Evolutionary conservation across 257 asterid genomes (phyloP), one percentile per base, ranked within the genome.

Genomic region (Ligustrum vulgare): DNA sequence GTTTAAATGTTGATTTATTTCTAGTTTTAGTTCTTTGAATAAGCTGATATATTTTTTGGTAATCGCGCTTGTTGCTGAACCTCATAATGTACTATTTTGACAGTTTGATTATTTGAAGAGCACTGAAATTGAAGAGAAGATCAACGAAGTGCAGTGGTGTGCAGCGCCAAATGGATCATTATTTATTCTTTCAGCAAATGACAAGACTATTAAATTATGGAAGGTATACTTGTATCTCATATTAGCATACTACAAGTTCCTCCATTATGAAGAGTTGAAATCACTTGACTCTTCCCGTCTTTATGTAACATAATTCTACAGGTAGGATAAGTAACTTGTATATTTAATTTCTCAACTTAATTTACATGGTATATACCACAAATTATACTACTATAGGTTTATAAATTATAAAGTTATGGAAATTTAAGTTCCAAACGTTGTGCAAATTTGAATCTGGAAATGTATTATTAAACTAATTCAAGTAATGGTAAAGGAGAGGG

Each of bases 61-160:
- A 72, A 47, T 63, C 65, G 16, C 73, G 71, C 58, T 31, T 20
- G 58, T 69, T 62, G 43, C 43, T 20, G 79, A 32, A 70, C 80
- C 79, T 84, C 81, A 84, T 82, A 65, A 69, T 76, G 74, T 37
- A 43, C 25, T 63, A 67, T 34, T 76, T 71, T 70, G 73, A 49
- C 88, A 91, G 98, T 93, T 93, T 85, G 98, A 93, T 78, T 88
- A 84, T 82, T 82, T 93, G 87, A 90, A 82, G 92, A 93, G 98
- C 72, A 68, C 87, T 79, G 98, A 93, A 86, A 91, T 93, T 76
- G 98, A 88, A 82, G 98, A 90, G 80, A 90, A 87, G 88, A 87
- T 93, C 78, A 91, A 86, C 67, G 84, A 86, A 77, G 78, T 91
- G 64, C 82, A 83, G 79, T 90, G 96, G 97, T 88, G 89, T 77